These are phyloP conservation scores for Rhodotorula diobovata DNA, from an alignment of 768 basidiomycete species.

Conservation along the genomic window DNA sequence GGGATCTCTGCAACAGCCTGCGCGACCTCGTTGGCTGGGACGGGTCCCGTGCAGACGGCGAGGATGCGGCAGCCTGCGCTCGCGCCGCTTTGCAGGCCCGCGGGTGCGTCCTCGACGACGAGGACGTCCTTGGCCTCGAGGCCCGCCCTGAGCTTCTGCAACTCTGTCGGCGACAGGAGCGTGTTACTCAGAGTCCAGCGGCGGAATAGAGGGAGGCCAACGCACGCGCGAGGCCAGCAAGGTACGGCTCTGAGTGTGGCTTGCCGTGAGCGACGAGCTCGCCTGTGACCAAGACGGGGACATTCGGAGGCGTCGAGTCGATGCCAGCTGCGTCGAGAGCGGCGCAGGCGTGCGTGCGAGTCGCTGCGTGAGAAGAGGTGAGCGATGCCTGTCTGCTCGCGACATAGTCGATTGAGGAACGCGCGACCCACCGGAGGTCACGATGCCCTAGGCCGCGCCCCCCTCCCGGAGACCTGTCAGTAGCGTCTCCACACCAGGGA, in stretches of 20 bases:
- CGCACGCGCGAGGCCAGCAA: neutral
- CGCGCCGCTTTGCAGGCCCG: neutral
- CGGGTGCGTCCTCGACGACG: conserved; percentile 3
- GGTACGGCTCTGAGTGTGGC: neutral
- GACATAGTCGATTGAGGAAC: neutral
- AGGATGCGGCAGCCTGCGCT: conserved; percentile 3
- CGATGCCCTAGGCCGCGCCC: neutral
- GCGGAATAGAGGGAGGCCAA: neutral
- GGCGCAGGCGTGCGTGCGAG: neutral
- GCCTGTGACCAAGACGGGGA: neutral
- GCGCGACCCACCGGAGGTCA: conserved; percentile 10
- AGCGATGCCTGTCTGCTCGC: too few relatives aligned
- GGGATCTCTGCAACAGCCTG: neutral
- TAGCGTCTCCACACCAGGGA: neutral
- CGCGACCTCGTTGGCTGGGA: neutral
- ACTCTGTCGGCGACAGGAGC: neutral
- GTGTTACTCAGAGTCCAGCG: too few relatives aligned
- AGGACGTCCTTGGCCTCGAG: neutral
- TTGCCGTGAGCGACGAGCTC: neutral
- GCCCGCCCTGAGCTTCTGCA: neutral
- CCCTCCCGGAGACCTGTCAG: neutral
- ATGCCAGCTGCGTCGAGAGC: conserved; percentile 1
- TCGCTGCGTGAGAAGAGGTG: neutral
- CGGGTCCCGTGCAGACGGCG: conserved; percentile 1
- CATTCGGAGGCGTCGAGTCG: too few relatives aligned